Percentiles rank a stretch among this genome's conserved stretches.
Evolutionary conservation across 2,329 filamentous ascomycete genomes (phyloP).

Genomic region (Catunica adiposa): DNA sequence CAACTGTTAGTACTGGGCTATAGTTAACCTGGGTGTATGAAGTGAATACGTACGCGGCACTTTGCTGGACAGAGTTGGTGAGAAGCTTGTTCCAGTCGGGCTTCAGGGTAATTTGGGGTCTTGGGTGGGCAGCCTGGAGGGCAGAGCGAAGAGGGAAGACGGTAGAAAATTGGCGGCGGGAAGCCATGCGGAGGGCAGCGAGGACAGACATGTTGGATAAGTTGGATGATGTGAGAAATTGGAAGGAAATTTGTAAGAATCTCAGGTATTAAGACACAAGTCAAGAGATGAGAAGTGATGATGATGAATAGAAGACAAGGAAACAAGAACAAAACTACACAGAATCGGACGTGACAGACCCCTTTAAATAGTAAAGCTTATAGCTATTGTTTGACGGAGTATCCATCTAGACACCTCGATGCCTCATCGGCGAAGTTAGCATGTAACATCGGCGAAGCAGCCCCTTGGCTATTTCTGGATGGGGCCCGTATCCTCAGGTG

Average conservation of each 20-base stretch:
- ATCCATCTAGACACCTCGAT: background rate
- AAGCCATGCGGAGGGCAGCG: conserved; percentile 18
- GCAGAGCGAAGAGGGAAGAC: conserved; percentile 19
- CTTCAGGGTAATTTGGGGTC: conserved; percentile 20
- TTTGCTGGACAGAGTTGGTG: background rate
- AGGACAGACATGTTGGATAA: conserved; percentile 4
- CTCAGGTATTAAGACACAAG: no score
- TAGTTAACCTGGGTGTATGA: background rate
- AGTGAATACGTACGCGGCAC: background rate
- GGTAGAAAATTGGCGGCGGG: conserved; percentile 23
- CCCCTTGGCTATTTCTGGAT: background rate
- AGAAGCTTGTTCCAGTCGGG: conserved; percentile 21
- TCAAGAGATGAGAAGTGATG: no score
- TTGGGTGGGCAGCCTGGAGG: conserved; percentile 18
- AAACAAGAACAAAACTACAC: no score
- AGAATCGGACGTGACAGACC: no score
- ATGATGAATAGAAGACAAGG: no score
- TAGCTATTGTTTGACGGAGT: no score
- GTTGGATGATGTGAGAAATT: background rate
- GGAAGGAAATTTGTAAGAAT: background rate
- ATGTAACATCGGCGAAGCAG: background rate
- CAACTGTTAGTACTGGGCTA: no score
- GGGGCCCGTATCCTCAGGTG: no score
- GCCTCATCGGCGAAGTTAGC: background rate
- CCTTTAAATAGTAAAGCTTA: no score